Conservation (phyloP, 345 rosid genomes). For the Acer yangbiense region DNA sequence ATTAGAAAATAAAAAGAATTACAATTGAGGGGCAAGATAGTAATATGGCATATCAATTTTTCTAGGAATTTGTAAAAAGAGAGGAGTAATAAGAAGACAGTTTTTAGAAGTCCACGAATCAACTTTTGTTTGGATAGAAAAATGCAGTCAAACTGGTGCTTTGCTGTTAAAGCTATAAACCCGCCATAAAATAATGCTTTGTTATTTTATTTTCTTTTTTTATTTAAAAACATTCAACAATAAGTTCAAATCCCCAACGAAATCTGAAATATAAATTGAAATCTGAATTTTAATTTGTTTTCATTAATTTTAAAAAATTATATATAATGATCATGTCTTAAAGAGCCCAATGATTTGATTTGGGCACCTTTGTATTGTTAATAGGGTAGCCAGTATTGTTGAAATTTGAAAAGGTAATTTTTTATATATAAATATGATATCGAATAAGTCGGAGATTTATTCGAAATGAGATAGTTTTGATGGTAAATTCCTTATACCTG, state of each 20-base stretch:
- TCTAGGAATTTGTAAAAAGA: background rate
- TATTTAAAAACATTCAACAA: background rate
- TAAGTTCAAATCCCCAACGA: conserved; percentile 31
- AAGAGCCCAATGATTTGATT: background rate
- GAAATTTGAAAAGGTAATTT: background rate
- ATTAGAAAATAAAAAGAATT: too few species aligned
- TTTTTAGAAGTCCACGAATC: conserved; percentile 5
- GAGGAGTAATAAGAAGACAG: background rate
- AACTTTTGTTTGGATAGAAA: conserved; percentile 6
- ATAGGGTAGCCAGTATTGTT: background rate
- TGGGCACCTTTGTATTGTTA: background rate
- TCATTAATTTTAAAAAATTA: background rate
- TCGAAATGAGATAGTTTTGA: fast-evolving
- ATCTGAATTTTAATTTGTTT: conserved; percentile 14
- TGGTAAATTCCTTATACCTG: too few species aligned
- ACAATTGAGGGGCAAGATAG: conserved; percentile 8
- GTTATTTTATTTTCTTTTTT: conserved; percentile 7
- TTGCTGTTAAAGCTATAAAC: conserved; percentile 33
- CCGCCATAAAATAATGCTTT: conserved; percentile 26
- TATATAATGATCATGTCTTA: background rate
- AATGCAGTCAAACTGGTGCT: conserved; percentile 31
- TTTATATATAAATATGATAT: too few species aligned
- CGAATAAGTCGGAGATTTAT: too few species aligned
- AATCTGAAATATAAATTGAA: conserved; percentile 14
- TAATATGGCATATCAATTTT: background rate